These are phyloP conservation scores for Plasmopara viticola DNA, from an alignment of 352 stramenopile species.

Conservation along the genomic window DNA sequence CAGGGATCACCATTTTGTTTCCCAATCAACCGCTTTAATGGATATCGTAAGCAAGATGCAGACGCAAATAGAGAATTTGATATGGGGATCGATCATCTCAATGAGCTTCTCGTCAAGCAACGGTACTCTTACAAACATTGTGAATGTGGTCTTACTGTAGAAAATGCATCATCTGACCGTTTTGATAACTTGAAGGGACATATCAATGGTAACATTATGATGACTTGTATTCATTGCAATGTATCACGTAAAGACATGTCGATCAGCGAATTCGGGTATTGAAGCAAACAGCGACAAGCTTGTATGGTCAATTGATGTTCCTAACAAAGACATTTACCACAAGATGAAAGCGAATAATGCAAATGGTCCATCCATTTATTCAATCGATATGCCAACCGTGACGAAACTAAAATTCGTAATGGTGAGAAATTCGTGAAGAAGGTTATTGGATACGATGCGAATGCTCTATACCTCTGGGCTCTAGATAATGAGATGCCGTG, in stretches of 20 bases:
- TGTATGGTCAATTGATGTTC: neutral
- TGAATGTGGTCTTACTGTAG: neutral
- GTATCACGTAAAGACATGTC: neutral
- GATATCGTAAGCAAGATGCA: no score
- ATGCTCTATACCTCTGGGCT: neutral
- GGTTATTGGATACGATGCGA: neutral
- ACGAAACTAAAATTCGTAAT: neutral
- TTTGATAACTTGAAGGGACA: neutral
- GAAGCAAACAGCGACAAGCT: neutral
- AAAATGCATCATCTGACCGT: neutral
- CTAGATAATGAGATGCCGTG: constrained; percentile 1
- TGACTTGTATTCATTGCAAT: neutral
- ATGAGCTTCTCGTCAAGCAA: no score
- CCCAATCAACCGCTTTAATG: no score
- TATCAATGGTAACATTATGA: neutral
- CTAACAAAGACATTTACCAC: neutral
- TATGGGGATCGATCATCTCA: no score
- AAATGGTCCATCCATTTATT: neutral
- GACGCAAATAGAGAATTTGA: no score
- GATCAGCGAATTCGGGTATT: neutral
- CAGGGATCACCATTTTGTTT: no score
- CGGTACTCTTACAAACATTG: no score
- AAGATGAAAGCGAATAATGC: constrained; percentile 1
- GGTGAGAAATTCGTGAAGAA: neutral
- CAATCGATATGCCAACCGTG: neutral